phyloP scores from a whole-genome alignment of 31 red algal species.

The Endocladia muricata region DNA sequence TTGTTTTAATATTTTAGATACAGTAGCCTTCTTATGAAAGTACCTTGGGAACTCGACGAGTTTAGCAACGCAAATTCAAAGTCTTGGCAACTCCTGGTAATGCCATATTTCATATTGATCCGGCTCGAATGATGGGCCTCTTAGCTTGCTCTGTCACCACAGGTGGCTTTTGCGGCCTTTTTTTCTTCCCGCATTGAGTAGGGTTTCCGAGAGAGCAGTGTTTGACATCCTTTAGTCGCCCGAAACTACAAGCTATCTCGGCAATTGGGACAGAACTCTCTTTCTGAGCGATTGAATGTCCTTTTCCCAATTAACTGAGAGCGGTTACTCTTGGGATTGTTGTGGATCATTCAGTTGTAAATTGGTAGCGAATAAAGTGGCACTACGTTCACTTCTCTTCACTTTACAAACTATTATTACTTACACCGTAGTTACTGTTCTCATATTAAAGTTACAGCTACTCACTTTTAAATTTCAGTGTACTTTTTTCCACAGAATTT shows the following conservation, averaged over 20 bases:
- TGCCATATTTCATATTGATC: no score
- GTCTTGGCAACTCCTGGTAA: not conserved
- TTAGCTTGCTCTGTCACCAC: constrained; percentile 1
- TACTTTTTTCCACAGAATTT: not conserved
- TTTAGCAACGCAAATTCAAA: not conserved
- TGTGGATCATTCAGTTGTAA: not conserved
- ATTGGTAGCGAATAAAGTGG: not conserved
- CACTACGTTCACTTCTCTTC: not conserved
- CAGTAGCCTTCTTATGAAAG: not conserved
- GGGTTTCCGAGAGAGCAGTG: not conserved
- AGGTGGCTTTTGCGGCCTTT: not conserved
- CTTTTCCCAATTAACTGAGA: not conserved
- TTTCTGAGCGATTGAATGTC: not conserved
- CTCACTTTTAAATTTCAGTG: not conserved
- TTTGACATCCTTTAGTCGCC: not conserved
- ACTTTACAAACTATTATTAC: not conserved
- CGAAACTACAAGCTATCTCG: not conserved
- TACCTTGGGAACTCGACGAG: not conserved
- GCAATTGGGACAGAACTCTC: not conserved
- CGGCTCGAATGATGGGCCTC: not conserved
- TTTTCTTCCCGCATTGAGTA: not conserved
- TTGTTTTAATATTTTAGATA: no score
- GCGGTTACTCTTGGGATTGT: not conserved
- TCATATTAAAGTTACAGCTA: not conserved
- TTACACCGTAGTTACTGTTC: not conserved